Evolutionary conservation across 768 basidiomycete species (phyloP).

Genomic region (Kondoa subrosea): DNA sequence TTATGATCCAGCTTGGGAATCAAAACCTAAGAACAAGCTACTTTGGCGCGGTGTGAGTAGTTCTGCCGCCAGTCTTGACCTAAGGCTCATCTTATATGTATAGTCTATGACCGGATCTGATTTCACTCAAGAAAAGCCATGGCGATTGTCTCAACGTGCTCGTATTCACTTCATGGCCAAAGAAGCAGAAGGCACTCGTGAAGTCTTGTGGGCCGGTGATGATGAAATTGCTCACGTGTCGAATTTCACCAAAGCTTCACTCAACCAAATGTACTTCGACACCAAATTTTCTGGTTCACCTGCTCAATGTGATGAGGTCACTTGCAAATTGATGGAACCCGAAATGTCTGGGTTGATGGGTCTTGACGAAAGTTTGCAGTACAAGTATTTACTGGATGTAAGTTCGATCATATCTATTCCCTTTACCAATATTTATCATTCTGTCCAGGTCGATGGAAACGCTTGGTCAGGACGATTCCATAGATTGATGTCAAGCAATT

Average conservation of each 20-base stretch:
- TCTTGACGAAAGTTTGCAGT: constrained; percentile 40
- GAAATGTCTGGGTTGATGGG: constrained; percentile 37
- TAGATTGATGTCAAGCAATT: constrained; percentile 68
- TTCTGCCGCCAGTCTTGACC: no score
- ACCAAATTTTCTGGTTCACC: constrained; percentile 65
- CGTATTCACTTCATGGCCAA: constrained; percentile 35
- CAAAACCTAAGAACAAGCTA: constrained; percentile 32
- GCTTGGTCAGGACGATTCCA: constrained; percentile 52
- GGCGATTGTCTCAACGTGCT: constrained; percentile 33
- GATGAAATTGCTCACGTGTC: constrained; percentile 38
- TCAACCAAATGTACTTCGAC: constrained; percentile 75
- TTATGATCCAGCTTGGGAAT: constrained; percentile 31
- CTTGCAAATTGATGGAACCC: constrained; percentile 29
- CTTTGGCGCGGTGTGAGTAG: constrained; percentile 37
- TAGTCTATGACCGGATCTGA: constrained; percentile 34
- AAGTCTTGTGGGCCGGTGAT: constrained; percentile 35
- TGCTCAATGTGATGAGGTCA: constrained; percentile 52
- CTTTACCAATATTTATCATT: background rate
- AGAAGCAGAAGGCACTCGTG: constrained; percentile 18
- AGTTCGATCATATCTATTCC: background rate
- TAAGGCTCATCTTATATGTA: no score
- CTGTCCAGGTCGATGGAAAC: constrained; percentile 52
- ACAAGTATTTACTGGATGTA: constrained; percentile 80
- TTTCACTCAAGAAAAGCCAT: constrained; percentile 32
- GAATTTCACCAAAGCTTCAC: constrained; percentile 21